Base-by-base conservation (phyloP, 1,139 yeast species). In the Spathaspora sp. region DNA sequence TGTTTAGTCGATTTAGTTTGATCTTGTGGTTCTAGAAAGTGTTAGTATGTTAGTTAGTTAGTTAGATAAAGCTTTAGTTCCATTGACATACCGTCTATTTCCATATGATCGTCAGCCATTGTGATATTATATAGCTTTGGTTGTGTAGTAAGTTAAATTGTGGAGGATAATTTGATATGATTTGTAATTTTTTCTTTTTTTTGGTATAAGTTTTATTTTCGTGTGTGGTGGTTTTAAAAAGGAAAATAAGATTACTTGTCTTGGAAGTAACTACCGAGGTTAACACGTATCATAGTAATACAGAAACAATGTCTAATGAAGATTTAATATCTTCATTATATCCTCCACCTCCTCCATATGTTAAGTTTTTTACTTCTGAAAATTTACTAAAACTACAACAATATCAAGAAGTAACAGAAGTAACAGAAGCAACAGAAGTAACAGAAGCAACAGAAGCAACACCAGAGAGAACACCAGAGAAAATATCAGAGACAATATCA, bases 271-370 rank as follows among this genome's bases (percentile, higher is more conserved):
- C 4, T 3, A 31, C 36, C 36, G 15, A 31, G 36, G 36, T 29
- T 11, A 4, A 29, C n/a, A n/a, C n/a, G 16, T 24, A 8, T n/a
- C 24, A 17, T 17, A 11, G 11, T 9, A 9, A 13, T 34, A 34
- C n/a, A 7, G 3, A 33, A 33, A 17, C 8, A 10, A 37, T 37
- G 39, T 37, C 39, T 24, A 37, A 42, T 1, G 76, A 69, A 43
- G 78, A 75, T 47, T 61, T 74, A 47, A 77, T 78, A 50, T 70
- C 93, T 24, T 81, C 95, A 10, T 75, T 89, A 45, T 89, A 84
- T 55, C 96, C 97, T 1, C 91, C 93, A 1, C 96, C 96, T 3
- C 97, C 96, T 8, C 82, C 85, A 18, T 86, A 78, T 62, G 80
- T 80, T 57, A 80, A 81, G 62, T 78, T 74, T 57, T 89, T 86